Evolutionary conservation across 2,329 filamentous ascomycete genomes (phyloP).

Genomic region (Ustulina deusta): DNA sequence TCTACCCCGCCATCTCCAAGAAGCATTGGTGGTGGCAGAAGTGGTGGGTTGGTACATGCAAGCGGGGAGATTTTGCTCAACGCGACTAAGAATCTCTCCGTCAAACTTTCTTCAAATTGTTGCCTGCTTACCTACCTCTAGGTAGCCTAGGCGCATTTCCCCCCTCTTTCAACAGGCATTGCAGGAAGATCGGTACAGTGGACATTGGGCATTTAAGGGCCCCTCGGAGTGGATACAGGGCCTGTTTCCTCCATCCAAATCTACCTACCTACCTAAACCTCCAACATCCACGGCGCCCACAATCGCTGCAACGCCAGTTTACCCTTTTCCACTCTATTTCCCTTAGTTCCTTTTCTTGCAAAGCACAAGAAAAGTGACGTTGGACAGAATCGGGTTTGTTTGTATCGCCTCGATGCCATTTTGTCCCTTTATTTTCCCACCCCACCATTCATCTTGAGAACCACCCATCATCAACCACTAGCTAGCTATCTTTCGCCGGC

Average conservation of each 20-base stretch:
- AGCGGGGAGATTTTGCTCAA: background rate
- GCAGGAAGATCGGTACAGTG: background rate
- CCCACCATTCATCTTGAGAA: background rate
- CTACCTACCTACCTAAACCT: background rate
- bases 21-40: background rate
- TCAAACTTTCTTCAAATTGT: background rate
- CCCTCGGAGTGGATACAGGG: background rate
- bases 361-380: background rate
- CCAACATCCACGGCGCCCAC: background rate
- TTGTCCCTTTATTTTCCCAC: background rate
- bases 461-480: background rate
- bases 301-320: background rate
- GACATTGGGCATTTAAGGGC: too few species aligned
- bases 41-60: background rate
- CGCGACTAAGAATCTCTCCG: background rate
- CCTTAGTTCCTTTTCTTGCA: background rate
- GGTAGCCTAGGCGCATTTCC: background rate
- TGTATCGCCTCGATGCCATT: background rate
- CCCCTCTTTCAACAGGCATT: background rate
- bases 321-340: background rate
- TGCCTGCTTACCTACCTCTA: background rate
- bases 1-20: constrained; percentile 31
- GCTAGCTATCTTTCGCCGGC: background rate
- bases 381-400: background rate
- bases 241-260: background rate